phyloP scores from a whole-genome alignment of 2,329 filamentous ascomycete genomes.

The Sporothrix luriei region DNA sequence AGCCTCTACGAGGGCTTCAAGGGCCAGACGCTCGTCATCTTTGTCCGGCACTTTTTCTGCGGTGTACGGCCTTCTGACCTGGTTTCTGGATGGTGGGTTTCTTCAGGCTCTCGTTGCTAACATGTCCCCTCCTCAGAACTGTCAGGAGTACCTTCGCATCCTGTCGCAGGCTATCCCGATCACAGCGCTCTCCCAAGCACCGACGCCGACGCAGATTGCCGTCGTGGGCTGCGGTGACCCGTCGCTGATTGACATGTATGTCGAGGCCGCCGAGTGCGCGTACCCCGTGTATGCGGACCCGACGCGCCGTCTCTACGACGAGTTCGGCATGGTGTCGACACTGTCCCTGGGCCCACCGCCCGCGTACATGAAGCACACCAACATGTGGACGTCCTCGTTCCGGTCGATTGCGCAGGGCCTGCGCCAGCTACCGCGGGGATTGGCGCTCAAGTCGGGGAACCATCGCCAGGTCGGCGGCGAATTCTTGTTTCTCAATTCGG shows the following conservation, averaged over 20 bases:
- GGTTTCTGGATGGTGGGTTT: neutral
- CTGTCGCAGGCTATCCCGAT: conserved; percentile 62
- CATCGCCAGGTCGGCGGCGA: conserved; percentile 73
- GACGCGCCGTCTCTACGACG: conserved; percentile 64
- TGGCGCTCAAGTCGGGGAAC: conserved; percentile 66
- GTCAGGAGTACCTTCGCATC: conserved; percentile 71
- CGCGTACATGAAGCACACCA: conserved; percentile 63
- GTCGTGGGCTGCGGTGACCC: conserved; percentile 74
- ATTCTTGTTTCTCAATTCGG: conserved; percentile 66
- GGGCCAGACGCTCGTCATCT: conserved; percentile 67
- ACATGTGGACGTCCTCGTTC: conserved; percentile 52
- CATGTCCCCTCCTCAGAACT: conserved; percentile 56
- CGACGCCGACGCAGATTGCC: conserved; percentile 63
- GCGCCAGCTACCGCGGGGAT: conserved; percentile 57
- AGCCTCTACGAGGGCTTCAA: conserved; percentile 59
- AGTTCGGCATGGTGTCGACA: conserved; percentile 69
- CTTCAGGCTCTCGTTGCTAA: neutral
- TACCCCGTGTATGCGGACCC: conserved; percentile 82
- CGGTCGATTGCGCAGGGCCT: conserved; percentile 62
- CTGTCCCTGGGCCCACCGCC: conserved; percentile 62
- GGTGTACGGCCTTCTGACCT: conserved; percentile 53
- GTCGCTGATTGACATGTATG: conserved; percentile 68
- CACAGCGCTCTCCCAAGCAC: conserved; percentile 53
- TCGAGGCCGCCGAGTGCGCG: conserved; percentile 61
- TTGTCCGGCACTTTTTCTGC: conserved; percentile 80